Conservation (phyloP, 2,329 filamentous ascomycete genomes). For the Colletotrichum sp. region DNA sequence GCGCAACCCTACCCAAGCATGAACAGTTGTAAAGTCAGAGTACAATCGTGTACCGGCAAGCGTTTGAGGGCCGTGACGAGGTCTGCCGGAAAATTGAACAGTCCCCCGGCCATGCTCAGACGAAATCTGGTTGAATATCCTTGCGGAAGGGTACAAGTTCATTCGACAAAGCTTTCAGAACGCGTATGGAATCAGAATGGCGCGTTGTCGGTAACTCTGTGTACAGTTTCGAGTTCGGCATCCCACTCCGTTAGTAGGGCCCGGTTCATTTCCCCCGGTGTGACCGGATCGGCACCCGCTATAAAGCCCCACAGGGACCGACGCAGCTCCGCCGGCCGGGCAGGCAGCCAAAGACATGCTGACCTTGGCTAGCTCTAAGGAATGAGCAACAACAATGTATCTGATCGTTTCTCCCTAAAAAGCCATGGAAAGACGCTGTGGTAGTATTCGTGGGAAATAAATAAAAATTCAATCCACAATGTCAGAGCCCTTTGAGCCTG, state of each 20-base stretch:
- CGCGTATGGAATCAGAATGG: not conserved
- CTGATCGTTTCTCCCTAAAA: not conserved
- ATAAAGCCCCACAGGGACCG: rapidly evolving
- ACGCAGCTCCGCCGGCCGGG: not conserved
- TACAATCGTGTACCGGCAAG: not conserved
- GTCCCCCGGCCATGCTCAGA: not conserved
- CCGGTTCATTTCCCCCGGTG: not conserved
- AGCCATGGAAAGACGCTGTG: not conserved
- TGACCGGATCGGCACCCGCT: not conserved
- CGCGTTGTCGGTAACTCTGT: not conserved
- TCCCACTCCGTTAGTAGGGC: not conserved
- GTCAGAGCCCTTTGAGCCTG: not conserved
- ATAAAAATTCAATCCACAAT: not conserved
- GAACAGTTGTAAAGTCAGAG: rapidly evolving
- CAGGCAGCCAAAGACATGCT: not conserved
- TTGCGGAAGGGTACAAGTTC: not conserved
- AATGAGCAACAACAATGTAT: not conserved
- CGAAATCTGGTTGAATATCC: not conserved
- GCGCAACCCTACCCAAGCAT: not conserved
- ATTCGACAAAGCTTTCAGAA: not conserved
- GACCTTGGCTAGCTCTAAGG: not conserved
- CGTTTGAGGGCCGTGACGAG: not conserved
- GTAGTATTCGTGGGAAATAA: rapidly evolving
- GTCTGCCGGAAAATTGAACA: not conserved
- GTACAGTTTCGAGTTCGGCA: not conserved